Percentiles rank a stretch among this genome's conserved stretches.
phyloP scores from a whole-genome alignment of 352 stramenopile genomes.

The Phytophthora melonis region DNA sequence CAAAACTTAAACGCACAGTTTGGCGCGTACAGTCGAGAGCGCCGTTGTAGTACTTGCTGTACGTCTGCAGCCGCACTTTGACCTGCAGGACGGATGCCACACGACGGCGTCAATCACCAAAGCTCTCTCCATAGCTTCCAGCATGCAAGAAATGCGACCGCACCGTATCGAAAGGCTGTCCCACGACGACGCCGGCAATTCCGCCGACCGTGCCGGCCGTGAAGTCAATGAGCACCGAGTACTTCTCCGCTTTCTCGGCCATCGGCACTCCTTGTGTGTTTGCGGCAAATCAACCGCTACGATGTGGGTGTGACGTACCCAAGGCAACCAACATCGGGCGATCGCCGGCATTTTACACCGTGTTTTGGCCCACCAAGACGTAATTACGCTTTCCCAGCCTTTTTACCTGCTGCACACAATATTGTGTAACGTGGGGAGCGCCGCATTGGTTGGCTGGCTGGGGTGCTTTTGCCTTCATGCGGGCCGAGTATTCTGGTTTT shows the following conservation, averaged over 20 bases:
- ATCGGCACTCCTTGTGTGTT: slow-evolving; percentile 18
- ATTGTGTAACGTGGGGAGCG: slow-evolving; percentile 7
- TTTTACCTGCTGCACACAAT: slow-evolving; percentile 33
- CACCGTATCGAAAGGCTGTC: slow-evolving; percentile 72
- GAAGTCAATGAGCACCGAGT: slow-evolving; percentile 56
- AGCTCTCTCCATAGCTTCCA: neutral
- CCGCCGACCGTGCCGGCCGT: slow-evolving; percentile 60
- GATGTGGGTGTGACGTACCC: slow-evolving; percentile 9
- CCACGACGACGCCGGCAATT: slow-evolving; percentile 61
- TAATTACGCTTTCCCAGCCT: slow-evolving; percentile 26
- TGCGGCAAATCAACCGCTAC: slow-evolving; percentile 16
- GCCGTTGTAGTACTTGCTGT: slow-evolving; percentile 64
- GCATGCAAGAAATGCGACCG: neutral
- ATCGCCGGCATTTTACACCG: slow-evolving; percentile 4
- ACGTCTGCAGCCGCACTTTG: slow-evolving; percentile 71
- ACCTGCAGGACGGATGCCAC: slow-evolving; percentile 42
- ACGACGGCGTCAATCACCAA: neutral
- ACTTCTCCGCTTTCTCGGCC: slow-evolving; percentile 38
- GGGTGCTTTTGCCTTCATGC: neutral
- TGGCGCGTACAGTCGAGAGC: slow-evolving; percentile 56
- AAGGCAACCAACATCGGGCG: neutral
- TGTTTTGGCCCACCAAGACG: neutral
- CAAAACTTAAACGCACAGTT: slow-evolving; percentile 35
- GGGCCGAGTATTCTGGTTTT: slow-evolving; percentile 63
- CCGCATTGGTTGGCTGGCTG: slow-evolving; percentile 48